Evolutionary conservation across 2,329 filamentous ascomycete genomes (phyloP).

Genomic region (Exophiala calicioides): DNA sequence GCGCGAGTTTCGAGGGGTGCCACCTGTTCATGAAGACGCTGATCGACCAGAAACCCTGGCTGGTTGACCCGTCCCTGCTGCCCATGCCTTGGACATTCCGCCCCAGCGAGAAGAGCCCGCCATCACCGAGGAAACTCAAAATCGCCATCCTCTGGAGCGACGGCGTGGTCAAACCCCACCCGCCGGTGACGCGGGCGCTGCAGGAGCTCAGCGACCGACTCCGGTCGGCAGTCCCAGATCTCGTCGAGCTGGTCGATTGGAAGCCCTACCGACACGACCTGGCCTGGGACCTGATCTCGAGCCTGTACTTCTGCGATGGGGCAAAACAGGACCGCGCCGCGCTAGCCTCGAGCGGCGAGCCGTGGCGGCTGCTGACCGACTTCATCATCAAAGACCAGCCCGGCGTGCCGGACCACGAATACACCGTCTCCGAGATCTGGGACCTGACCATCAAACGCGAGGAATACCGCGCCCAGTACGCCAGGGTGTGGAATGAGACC

Average conservation of each 20-base stretch:
- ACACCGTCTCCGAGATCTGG: conserved; percentile 41
- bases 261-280: conserved; percentile 51
- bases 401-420: conserved; percentile 39
- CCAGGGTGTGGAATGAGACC: conserved; percentile 44
- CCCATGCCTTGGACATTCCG: conserved; percentile 55
- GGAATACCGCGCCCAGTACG: conserved; percentile 47
- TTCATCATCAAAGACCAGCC: conserved; percentile 61
- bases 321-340: conserved; percentile 54
- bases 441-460: conserved; percentile 37
- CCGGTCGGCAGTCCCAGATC: background rate
- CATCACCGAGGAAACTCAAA: conserved; percentile 42
- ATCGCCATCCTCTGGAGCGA: conserved; percentile 67
- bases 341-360: conserved; percentile 58
- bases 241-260: conserved; percentile 56
- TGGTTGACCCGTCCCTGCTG: conserved; percentile 53
- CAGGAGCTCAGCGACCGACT: background rate
- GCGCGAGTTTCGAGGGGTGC: conserved; percentile 53
- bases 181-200: conserved; percentile 59
- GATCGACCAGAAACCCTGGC: conserved; percentile 52
- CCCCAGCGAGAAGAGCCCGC: background rate
- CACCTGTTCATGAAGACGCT: conserved; percentile 32
- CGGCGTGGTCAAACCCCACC: conserved; percentile 58
- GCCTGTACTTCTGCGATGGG: conserved; percentile 62
- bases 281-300: conserved; percentile 47
- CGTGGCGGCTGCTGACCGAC: conserved; percentile 58